These are phyloP conservation scores for Quercus bicolor DNA, from an alignment of 306 rosid species.

Conservation along the genomic window DNA sequence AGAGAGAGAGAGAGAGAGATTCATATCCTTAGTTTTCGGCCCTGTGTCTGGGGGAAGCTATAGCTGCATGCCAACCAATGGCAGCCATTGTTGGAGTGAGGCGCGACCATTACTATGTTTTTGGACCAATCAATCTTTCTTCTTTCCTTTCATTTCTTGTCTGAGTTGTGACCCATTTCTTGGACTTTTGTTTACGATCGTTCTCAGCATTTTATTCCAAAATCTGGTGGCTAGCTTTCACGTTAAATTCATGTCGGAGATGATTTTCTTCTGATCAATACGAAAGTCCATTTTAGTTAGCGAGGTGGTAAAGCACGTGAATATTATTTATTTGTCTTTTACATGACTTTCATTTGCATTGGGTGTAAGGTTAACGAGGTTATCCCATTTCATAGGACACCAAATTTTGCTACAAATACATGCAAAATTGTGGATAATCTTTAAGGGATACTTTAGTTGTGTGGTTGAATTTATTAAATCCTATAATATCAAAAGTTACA, in stretches of 20 bases:
- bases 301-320: neutral
- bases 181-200: neutral
- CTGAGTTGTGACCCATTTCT: neutral
- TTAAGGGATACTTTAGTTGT: too few species aligned
- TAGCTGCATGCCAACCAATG: slow-evolving; percentile 9
- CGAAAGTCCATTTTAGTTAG: too few species aligned
- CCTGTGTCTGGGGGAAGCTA: neutral
- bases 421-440: neutral
- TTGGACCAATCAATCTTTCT: too few species aligned
- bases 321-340: too few species aligned
- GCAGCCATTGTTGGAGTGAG: slow-evolving; percentile 18
- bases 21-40: slow-evolving; percentile 17
- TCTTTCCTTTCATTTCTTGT: neutral
- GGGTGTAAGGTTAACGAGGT: neutral
- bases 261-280: too few species aligned
- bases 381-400: neutral
- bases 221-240: slow-evolving; percentile 28
- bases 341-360: too few species aligned
- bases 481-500: too few species aligned
- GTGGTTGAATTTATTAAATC: too few species aligned
- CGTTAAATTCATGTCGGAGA: neutral
- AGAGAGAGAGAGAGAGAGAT: neutral
- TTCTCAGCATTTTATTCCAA: neutral
- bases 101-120: neutral
- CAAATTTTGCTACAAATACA: neutral